These are phyloP conservation scores for Mycena latifolia DNA, from an alignment of 768 basidiomycete genomes.

Conservation along the genomic window DNA sequence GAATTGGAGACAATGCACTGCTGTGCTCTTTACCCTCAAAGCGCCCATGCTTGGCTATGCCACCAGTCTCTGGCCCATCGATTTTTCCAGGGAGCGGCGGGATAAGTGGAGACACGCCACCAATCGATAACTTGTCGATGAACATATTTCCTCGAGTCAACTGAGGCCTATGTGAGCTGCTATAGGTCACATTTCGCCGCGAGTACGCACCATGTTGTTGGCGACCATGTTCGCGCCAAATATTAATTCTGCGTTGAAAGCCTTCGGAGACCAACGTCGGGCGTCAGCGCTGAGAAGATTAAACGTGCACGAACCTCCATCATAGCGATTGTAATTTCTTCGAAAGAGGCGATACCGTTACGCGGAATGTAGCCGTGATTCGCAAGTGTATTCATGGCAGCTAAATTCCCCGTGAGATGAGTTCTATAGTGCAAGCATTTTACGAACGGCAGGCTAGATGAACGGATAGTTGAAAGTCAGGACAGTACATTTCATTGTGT, in stretches of 20 bases:
- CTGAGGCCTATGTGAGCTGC: constrained; percentile 1
- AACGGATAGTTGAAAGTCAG: neutral
- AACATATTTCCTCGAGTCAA: constrained; percentile 34
- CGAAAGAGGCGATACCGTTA: constrained; percentile 37
- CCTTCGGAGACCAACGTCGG: neutral
- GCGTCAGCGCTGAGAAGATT: neutral
- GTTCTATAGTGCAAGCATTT: too few species aligned
- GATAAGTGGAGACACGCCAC: constrained; percentile 28
- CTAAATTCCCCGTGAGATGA: constrained; percentile 7
- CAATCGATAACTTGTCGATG: constrained; percentile 32
- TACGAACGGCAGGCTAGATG: neutral
- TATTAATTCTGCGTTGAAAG: constrained; percentile 29
- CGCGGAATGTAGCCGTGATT: constrained; percentile 30
- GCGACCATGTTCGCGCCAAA: constrained; percentile 29
- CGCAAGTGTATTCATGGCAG: constrained; percentile 36
- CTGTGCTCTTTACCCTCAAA: constrained; percentile 24
- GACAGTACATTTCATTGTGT: too few species aligned
- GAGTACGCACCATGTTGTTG: constrained; percentile 27
- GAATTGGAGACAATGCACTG: neutral
- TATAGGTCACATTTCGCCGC: too few species aligned
- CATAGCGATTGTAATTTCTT: constrained; percentile 30
- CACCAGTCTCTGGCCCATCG: constrained; percentile 32
- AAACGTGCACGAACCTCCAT: constrained; percentile 27
- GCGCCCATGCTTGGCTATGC: constrained; percentile 36
- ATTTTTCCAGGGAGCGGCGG: constrained; percentile 28